phyloP scores from a whole-genome alignment of 139 green algal species.

The Axilococcus clingmanii region DNA sequence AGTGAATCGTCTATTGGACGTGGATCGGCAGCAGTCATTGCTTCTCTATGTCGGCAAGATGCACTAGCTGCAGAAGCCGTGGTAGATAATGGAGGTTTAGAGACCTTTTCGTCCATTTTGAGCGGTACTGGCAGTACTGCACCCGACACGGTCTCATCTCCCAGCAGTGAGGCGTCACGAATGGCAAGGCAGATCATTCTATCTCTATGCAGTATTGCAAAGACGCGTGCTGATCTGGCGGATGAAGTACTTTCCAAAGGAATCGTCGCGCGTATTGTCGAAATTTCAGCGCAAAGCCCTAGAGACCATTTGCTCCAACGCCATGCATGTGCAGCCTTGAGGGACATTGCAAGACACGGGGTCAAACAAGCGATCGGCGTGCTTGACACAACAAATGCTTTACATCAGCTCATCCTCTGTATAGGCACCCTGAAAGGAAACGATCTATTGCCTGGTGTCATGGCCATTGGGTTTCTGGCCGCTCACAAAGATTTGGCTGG shows the following conservation, averaged over 20 bases:
- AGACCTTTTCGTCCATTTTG: not conserved
- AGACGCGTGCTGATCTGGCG: not conserved
- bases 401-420: conserved; percentile 1
- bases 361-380: not conserved
- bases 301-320: not conserved
- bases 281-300: too few relatives aligned
- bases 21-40: not conserved
- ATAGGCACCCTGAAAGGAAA: conserved; percentile 1
- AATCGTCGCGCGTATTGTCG: not conserved
- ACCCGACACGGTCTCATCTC: too few relatives aligned
- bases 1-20: not conserved
- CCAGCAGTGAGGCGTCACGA: not conserved
- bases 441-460: conserved; percentile 1
- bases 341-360: conserved; percentile 6
- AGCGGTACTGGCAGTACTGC: not conserved
- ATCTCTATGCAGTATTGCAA: not conserved
- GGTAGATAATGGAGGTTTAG: not conserved
- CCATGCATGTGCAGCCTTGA: conserved; percentile 7
- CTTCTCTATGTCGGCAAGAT: not conserved
- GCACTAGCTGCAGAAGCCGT: not conserved
- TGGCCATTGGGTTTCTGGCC: conserved; percentile 1
- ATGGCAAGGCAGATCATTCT: not conserved
- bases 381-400: not conserved
- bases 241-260: not conserved
- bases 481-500: conserved; percentile 6